Percentiles rank a stretch among this genome's conserved stretches.
Conservation (phyloP, 2,329 filamentous ascomycete genomes). For the Neurospora crassa region DNA sequence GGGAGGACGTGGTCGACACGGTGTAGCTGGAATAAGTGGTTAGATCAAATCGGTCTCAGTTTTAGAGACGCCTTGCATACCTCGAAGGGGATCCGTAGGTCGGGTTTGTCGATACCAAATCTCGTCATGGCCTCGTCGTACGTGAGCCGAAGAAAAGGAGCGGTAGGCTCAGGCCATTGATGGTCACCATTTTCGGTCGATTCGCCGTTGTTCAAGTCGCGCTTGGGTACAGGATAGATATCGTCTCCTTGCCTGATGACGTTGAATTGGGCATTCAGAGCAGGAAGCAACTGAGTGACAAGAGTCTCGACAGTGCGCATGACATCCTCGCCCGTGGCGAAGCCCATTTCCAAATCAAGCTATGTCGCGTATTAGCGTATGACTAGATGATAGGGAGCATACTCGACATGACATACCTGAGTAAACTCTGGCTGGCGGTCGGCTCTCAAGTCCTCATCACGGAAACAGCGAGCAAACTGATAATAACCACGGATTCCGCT, state of each 20-base stretch:
- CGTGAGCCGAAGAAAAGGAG: conserved; percentile 47
- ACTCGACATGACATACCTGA: conserved; percentile 42
- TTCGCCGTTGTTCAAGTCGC: not conserved
- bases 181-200: not conserved
- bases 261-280: conserved; percentile 33
- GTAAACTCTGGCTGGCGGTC: conserved; percentile 97
- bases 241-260: conserved; percentile 21
- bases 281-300: conserved; percentile 44
- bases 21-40: conserved; percentile 41
- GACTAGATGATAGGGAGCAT: not conserved
- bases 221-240: conserved; percentile 18
- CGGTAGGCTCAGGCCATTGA: conserved; percentile 5
- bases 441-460: conserved; percentile 85
- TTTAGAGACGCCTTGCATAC: conserved; percentile 28
- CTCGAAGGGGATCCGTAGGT: conserved; percentile 63
- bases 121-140: conserved; percentile 70
- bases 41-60: conserved; percentile 9
- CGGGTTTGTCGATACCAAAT: conserved; percentile 89
- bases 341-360: conserved; percentile 91
- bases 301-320: conserved; percentile 47
- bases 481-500: conserved; percentile 75
- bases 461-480: conserved; percentile 90
- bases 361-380: conserved; percentile 25
- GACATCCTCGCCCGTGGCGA: conserved; percentile 62
- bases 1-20: conserved; percentile 55